phyloP scores from a whole-genome alignment of 345 rosid species.

The Populus nigra region DNA sequence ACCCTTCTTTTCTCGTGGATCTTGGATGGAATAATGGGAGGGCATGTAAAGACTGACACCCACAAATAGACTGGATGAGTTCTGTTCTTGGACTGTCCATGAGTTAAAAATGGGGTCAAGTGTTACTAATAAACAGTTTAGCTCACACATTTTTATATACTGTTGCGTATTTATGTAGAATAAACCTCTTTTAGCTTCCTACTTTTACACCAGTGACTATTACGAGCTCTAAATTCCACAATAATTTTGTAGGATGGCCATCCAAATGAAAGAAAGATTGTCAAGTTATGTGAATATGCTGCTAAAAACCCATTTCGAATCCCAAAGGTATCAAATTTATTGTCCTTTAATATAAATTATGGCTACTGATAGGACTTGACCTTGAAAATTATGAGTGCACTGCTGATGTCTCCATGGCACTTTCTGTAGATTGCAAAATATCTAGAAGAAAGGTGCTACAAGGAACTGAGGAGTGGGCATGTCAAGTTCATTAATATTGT shows the following conservation, averaged over 20 bases:
- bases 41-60: too few relatives aligned
- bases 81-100: too few relatives aligned
- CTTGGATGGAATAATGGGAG: too few relatives aligned
- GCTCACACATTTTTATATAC: not conserved
- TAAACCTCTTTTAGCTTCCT: not conserved
- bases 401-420: conserved; percentile 7
- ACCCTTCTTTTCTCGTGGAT: too few relatives aligned
- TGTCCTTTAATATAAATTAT: not conserved
- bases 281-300: conserved; percentile 91
- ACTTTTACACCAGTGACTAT: not conserved
- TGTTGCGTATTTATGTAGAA: not conserved
- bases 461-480: conserved; percentile 75
- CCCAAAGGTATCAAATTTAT: conserved; percentile 60
- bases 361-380: not conserved
- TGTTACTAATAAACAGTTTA: not conserved
- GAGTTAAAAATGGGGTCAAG: not conserved
- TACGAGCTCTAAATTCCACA: not conserved
- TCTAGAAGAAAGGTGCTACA: conserved; percentile 91
- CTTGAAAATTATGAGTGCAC: not conserved
- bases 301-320: conserved; percentile 80
- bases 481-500: conserved; percentile 61
- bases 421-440: conserved; percentile 67
- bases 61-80: too few relatives aligned
- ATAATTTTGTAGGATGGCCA: conserved; percentile 54
- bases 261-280: conserved; percentile 77